A percentile compares a stretch with the other conserved stretches of the same genome.
phyloP scores from a whole-genome alignment of 2,329 filamentous ascomycete species.

The Phialemonium atrogriseum region DNA sequence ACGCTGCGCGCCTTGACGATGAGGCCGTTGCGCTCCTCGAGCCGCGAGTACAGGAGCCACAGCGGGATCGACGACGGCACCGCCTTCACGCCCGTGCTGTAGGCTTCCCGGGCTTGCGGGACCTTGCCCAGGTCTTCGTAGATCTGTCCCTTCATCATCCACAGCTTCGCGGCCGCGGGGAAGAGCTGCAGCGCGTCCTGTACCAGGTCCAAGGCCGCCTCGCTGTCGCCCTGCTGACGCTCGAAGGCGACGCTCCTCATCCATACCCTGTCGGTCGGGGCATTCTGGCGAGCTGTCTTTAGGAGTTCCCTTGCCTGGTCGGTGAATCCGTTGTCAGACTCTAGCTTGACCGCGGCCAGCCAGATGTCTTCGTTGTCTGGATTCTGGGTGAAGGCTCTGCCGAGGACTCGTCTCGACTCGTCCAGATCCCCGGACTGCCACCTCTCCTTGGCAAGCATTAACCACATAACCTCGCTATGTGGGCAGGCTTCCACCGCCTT shows the following conservation, averaged over 20 bases:
- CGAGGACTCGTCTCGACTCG: constrained; percentile 77
- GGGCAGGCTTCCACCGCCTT: constrained; percentile 93
- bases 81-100: constrained; percentile 77
- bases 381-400: constrained; percentile 86
- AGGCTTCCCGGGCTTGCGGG: constrained; percentile 82
- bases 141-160: constrained; percentile 98
- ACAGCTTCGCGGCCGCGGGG: constrained; percentile 78
- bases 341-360: constrained; percentile 91
- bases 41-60: constrained; percentile 79
- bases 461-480: constrained; percentile 85
- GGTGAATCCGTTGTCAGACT: constrained; percentile 78
- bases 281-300: constrained; percentile 73
- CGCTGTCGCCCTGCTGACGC: constrained; percentile 69
- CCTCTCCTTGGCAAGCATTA: constrained; percentile 92
- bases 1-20: constrained; percentile 90
- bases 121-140: constrained; percentile 77
- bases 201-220: constrained; percentile 77
- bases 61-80: constrained; percentile 77
- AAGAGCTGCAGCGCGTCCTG: constrained; percentile 82
- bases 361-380: constrained; percentile 97
- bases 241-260: constrained; percentile 95
- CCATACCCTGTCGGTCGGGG: constrained; percentile 93
- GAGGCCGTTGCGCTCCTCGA: constrained; percentile 79
- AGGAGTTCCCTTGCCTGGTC: constrained; percentile 78
- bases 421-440: constrained; percentile 84